Evolutionary conservation across 75 land plant genomes (phyloP), one percentile per base, ranked within the genome.

Genomic region (Isoetes taiwanensis): DNA sequence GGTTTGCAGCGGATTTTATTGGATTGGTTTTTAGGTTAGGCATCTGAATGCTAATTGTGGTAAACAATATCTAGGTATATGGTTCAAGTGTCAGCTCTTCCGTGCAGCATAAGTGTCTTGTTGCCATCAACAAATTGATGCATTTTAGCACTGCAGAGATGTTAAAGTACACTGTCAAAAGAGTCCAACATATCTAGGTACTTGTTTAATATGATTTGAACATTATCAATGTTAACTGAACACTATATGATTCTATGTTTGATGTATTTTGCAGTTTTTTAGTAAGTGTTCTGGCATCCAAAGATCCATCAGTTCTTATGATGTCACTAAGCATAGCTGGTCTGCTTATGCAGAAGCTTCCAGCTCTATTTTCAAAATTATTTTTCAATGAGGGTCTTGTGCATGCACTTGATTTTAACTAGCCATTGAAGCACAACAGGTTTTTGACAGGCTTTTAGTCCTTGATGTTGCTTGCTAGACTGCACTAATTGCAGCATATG

Each of bases 311-410:
- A 42, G 76, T 86, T 14, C 46, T 83, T 54, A 55, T 86, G 30
- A 83, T 80, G 50, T 80, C 94, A 21, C 72, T 93, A 43, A 93
- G 86, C 58, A 93, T 93, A 61, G 82, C 94, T 30, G 94, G 83
- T 61, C 74, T 79, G 59, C 72, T 93, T 1, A 86, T 93, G 94
- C 80, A 80, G 59, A 93, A 93, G 64, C 82, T 93, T 71, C 85
- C 94, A 35, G 81, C 58, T 14, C 80, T 69, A 0, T 93, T 86
- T 50, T 66, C 82, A 11, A 81, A 81, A 70, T 72, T 83, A 76
- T 93, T 93, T 69, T 83, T 83, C 32, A 78, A 85, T 59, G 98
- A 93, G 73, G 97, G 97, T 43, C 88, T 93, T 17, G 88, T 93
- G 35, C 87, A 86, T 79, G 98, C 98, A 26, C 61, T 93, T 28